Evolutionary conservation across 2,329 filamentous ascomycete species (phyloP), one percentile per base, ranked within the genome.

Genomic region (Xylariaceae sp.): DNA sequence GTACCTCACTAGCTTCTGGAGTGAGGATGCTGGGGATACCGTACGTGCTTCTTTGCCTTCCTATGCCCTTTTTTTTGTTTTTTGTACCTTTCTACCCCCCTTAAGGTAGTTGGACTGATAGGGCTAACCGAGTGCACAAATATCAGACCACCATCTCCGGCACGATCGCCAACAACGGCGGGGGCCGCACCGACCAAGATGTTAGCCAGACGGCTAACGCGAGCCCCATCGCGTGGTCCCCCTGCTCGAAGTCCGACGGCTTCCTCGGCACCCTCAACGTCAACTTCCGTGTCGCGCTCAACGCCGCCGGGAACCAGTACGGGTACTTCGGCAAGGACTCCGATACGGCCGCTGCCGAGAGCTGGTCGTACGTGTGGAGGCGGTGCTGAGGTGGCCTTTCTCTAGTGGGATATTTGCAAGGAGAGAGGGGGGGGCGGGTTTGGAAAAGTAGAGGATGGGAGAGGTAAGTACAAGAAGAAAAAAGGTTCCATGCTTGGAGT

Each of bases 261-360:
- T 64, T 61, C 59, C 65, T 72, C 29, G 73, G 72, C 18, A 68
- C 73, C 42, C 62, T 75, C 33, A 74, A 75, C 59, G 67, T 75
- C 67, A 74, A 75, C 64, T 74, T 74, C 66, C 68, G 73, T 52
- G 68, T 70, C 43, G 70, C 68, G 4, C 66, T 75, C 15, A 63
- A 50, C 24, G 69, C 69, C 20, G 65, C 66, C 37, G 68, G 62
- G 29, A 40, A 57, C 21, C 60, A 64, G 62, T 65, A 67, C 55
- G 67, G 59, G 16, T 70, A 66, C 60, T 74, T 74, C 50, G 70
- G 72, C 59, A 71, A 70, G 47, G 59, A 63, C 43, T 50, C 58
- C 21, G 57, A 64, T 39, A 59, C 58, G 3, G 49, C 61, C 4
- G 50, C 65, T 4, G 68, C 63, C 1, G 72, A 75, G 65, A 70